These are phyloP conservation scores for baker's yeast (Saccharomyces cerevisiae) DNA, from an alignment of 805 yeast genomes.

Conservation along the genomic window DNA sequence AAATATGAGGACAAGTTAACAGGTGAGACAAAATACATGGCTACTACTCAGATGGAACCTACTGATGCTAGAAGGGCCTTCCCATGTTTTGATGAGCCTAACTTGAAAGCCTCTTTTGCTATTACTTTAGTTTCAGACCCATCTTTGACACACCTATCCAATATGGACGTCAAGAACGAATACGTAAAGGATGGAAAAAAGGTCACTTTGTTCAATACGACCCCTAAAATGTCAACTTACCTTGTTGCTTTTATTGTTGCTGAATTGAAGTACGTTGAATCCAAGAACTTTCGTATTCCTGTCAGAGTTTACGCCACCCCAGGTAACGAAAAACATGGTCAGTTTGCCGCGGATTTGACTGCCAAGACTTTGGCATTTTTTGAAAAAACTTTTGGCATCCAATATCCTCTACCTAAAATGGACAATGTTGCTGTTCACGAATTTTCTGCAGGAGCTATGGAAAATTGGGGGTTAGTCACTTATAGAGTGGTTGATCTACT, in stretches of 20 bases:
- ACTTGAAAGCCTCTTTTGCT: conserved; percentile 65
- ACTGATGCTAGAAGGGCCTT: conserved; percentile 82
- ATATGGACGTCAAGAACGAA: conserved; percentile 56
- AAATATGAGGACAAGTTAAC: conserved; percentile 47
- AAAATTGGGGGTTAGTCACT: conserved; percentile 74
- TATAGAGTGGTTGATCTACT: conserved; percentile 70
- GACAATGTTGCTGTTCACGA: conserved; percentile 80
- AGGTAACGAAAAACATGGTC: conserved; percentile 64
- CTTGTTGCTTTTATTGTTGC: conserved; percentile 78
- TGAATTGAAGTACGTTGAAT: conserved; percentile 67
- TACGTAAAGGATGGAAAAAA: conserved; percentile 40
- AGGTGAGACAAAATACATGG: conserved; percentile 61
- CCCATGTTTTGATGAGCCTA: conserved; percentile 82
- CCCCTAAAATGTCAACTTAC: conserved; percentile 80
- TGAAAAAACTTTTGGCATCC: conserved; percentile 63
- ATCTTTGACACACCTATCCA: conserved; percentile 52
- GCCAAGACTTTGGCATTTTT: conserved; percentile 68
- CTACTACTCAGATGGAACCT: conserved; percentile 81
- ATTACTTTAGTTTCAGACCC: conserved; percentile 51
- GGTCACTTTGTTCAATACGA: conserved; percentile 56
- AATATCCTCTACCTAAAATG: conserved; percentile 72
- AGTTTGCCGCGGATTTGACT: conserved; percentile 64
- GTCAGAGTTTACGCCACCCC: conserved; percentile 76
- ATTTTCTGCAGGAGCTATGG: conserved; percentile 86
- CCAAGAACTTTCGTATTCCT: conserved; percentile 58